Evolutionary conservation across 371 early-diverging fungal species (phyloP).

Genomic region (Lichtheimia hyalospora): DNA sequence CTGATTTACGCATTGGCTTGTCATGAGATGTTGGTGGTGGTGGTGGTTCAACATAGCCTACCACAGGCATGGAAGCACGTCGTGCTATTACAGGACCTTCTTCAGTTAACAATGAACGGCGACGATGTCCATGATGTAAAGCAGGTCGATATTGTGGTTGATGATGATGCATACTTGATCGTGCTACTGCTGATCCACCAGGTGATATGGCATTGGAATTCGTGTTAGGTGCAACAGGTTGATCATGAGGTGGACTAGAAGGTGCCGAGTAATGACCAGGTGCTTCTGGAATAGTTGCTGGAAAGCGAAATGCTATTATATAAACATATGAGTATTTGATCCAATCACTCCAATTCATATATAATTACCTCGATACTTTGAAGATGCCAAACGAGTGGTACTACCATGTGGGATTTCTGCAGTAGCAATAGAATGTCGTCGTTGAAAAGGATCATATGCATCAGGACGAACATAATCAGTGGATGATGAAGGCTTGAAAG

Average conservation of each 20-base stretch:
- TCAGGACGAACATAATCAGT: conserved; percentile 33
- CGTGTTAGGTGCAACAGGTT: conserved; percentile 14
- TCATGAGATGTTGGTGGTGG: conserved; percentile 81
- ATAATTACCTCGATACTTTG: conserved; percentile 38
- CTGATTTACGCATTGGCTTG: conserved; percentile 76
- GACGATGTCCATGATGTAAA: conserved; percentile 26
- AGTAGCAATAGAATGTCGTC: conserved; percentile 61
- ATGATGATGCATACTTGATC: conserved; percentile 31
- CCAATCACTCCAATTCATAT: neutral
- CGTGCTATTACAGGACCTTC: conserved; percentile 25
- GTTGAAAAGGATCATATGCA: conserved; percentile 44
- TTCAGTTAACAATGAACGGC: conserved; percentile 33
- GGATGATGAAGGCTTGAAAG: conserved; percentile 9
- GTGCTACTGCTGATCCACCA: conserved; percentile 16
- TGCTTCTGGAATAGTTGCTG: conserved; percentile 39
- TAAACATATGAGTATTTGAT: neutral
- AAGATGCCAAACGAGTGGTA: conserved; percentile 12
- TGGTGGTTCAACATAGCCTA: conserved; percentile 18
- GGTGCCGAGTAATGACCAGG: conserved; percentile 53
- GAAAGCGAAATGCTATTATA: conserved; percentile 34
- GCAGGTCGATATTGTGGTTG: conserved; percentile 16
- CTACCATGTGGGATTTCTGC: conserved; percentile 26
- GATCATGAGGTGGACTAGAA: conserved; percentile 53
- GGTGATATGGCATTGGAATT: conserved; percentile 6
- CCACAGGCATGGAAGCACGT: conserved; percentile 55